phyloP scores from a whole-genome alignment of 2,329 filamentous ascomycete species.

The Aspergillus felis region DNA sequence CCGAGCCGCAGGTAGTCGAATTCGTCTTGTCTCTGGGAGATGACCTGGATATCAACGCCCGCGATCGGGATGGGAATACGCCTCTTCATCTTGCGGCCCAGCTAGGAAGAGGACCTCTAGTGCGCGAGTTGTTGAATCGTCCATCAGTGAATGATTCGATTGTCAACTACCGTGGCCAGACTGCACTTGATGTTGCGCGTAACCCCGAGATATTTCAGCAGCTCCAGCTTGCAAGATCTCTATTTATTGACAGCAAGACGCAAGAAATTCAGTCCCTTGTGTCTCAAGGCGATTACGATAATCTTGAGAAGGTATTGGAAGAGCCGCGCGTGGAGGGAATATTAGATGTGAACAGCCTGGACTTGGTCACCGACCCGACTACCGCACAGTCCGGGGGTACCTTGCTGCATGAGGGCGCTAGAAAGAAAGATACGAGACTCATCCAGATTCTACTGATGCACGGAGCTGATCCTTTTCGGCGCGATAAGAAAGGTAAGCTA shows the following conservation, averaged over 20 bases:
- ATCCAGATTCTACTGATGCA: constrained; percentile 89
- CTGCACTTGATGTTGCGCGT: constrained; percentile 81
- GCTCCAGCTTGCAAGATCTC: constrained; percentile 80
- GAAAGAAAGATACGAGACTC: constrained; percentile 78
- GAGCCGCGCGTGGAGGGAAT: constrained; percentile 81
- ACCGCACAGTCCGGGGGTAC: constrained; percentile 85
- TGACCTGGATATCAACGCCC: constrained; percentile 76
- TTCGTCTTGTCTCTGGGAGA: constrained; percentile 79
- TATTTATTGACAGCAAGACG: constrained; percentile 84
- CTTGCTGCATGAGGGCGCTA: constrained; percentile 85
- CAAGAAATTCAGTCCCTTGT: constrained; percentile 80
- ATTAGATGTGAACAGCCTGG: constrained; percentile 86
- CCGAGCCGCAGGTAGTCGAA: constrained; percentile 86
- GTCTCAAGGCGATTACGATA: constrained; percentile 67
- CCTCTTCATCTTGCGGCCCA: constrained; percentile 82
- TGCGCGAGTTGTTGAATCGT: constrained; percentile 78
- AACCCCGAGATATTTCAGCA: constrained; percentile 95
- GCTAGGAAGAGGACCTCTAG: constrained; percentile 74
- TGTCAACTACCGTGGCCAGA: constrained; percentile 76
- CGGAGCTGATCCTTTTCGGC: constrained; percentile 90
- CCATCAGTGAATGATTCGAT: constrained; percentile 83
- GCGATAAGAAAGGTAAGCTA: constrained; percentile 91
- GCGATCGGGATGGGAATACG: constrained; percentile 92
- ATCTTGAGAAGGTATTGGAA: constrained; percentile 73
- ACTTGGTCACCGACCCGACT: constrained; percentile 74